Evolutionary conservation across 441 rosid genomes (phyloP), one percentile per base, ranked within the genome.

Genomic region (Populus hybrid): DNA sequence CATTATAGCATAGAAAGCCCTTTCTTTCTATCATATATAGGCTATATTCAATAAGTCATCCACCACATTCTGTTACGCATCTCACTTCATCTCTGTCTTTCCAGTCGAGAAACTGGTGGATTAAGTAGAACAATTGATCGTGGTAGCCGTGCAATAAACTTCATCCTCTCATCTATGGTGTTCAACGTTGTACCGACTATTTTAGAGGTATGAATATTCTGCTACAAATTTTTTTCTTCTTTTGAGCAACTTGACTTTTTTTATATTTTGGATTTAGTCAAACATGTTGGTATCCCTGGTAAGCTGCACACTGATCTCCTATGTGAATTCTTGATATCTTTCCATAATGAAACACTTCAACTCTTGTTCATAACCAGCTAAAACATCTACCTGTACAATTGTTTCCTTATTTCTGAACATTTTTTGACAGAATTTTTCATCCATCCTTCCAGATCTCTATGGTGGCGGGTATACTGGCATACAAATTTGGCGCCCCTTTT

Each of bases 31-130:
- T 76, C 50, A 72, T 40, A 73, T 61, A 42, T 65, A 46, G 24
- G 67, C 50, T 59, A 14, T 63, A 69, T 79, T 67, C 64, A 40
- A 53, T 63, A 71, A 66, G 38, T 66, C 30, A 73, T 24, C 79
- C 81, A 23, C 24, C 34, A 26, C 24, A 50, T 71, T 75, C 78
- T 68, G 64, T 75, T 81, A 80, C 70, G 38, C 20, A 10, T 69
- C 53, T 69, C 72, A 73, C 74, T 84, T 69, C 68, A 30, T 78
- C 73, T 5, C 65, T 74, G 50, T 65, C 70, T 88, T 74, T 91
- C 69, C 87, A 96, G 98, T 79, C 94, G 98, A 81, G 96, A 96
- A 88, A 94, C 98, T 16, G 97, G 99, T 36, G 99, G 91, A 26
- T 79, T 96, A 80, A 93, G 84, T 82, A 88, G 98, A 86, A 87